Base-by-base conservation (phyloP, 306 rosid species). In the Casuarina cunninghamiana region DNA sequence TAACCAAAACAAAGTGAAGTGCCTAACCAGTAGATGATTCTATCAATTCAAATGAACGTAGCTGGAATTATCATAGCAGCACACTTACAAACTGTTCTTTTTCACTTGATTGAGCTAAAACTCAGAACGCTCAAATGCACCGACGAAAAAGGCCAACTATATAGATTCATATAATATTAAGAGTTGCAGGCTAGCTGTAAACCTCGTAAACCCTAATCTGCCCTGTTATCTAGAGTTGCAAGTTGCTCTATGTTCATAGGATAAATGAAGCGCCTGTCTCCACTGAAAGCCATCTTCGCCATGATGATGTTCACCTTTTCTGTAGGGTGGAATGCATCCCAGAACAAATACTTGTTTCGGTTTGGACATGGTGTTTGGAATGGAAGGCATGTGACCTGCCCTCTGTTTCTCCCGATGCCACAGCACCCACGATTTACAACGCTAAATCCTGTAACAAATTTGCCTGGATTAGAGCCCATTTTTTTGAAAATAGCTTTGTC, bases 251-350 rank as follows among this genome's bases (percentile, higher is more conserved):
- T 81, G 83, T 87, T 94, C 5, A 87, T 75, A 53, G 98, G 97
- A 80, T 79, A 89, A 78, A 87, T 84, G 73, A 76, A 19, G 74
- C 75, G 83, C 0, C 42, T 53, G 79, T 86, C 87, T 4, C 97
- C 97, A 75, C 37, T 82, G 79, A 95, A 90, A 73, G 96, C 98
- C 77, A 73, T 87, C 66, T 71, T 84, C 53, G 84, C 98, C 84
- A 91, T 78, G 9, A 92, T 77, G 79, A 89, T 54, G 86, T 92
- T 92, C 37, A 86, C 95, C 55, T 97, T 97, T 78, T 82, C 88
- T 0, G 97, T 94, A 60, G 98, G 97, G 81, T 92, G 98, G 68
- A 90, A 94, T 55, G 98, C 98, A 83, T 94, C 98, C 97, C 97
- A 92, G 75, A 92, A 94, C 39, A 92, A 84, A 26, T 92, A 94